A percentile compares a stretch with the other conserved stretches of the same genome.
Conservation (phyloP, 108 stramenopile species). For the Nannochloropsis oceanica region DNA sequence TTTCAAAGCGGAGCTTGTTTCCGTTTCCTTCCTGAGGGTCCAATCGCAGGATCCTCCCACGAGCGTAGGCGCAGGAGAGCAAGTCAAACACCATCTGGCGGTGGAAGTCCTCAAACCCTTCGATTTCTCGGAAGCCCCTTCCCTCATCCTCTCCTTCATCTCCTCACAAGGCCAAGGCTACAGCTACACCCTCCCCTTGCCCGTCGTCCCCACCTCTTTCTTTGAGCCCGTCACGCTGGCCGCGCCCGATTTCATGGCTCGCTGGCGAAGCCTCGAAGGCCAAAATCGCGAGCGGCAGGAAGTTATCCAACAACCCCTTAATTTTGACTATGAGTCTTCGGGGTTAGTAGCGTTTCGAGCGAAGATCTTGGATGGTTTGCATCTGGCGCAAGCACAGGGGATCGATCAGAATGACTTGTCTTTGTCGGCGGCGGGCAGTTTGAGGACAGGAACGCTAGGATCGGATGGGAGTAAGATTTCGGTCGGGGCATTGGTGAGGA, state of each 20-base stretch:
- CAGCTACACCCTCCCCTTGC: not conserved
- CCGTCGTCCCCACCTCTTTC: slow-evolving; percentile 9
- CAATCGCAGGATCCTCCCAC: slow-evolving; percentile 1
- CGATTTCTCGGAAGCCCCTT: slow-evolving; percentile 2
- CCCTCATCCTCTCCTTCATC: not conserved
- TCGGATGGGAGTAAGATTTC: slow-evolving; percentile 11
- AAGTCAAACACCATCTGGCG: not conserved
- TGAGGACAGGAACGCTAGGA: not conserved
- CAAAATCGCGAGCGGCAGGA: too few relatives aligned
- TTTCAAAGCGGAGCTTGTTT: not conserved
- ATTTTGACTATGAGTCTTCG: not conserved
- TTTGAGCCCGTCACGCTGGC: slow-evolving; percentile 17
- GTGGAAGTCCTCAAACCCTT: slow-evolving; percentile 1
- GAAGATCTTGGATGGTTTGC: not conserved
- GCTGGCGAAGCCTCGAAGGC: not conserved
- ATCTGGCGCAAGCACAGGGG: not conserved
- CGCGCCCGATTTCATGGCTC: not conserved
- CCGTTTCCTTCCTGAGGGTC: not conserved
- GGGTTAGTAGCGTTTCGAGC: not conserved
- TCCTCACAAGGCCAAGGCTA: not conserved
- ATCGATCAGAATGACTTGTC: not conserved
- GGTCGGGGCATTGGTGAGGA: slow-evolving; percentile 4
- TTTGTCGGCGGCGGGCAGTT: not conserved
- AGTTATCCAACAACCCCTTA: not conserved
- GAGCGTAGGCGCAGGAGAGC: not conserved